Evolutionary conservation across 257 asterid genomes (phyloP).

Genomic region (Solanum etuberosum): DNA sequence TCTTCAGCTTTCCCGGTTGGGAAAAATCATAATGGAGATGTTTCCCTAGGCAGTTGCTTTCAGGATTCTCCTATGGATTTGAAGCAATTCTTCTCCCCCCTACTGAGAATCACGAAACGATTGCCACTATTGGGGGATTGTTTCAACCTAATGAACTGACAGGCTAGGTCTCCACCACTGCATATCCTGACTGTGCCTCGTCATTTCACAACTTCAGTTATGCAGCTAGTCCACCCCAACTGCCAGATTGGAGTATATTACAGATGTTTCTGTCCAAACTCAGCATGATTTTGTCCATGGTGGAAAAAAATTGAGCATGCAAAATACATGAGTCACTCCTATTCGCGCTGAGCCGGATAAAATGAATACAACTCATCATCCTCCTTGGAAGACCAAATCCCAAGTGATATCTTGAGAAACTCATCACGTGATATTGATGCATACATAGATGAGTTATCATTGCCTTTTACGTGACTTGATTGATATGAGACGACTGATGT

Average conservation of each 20-base stretch:
- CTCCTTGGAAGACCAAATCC: constrained; percentile 8
- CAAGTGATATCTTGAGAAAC: constrained; percentile 10
- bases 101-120: not conserved
- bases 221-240: constrained; percentile 21
- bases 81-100: constrained; percentile 7
- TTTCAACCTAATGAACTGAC: constrained; percentile 15
- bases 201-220: constrained; percentile 26
- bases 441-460: constrained; percentile 26
- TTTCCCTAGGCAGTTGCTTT: constrained; percentile 7
- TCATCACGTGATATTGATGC: constrained; percentile 23
- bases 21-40: constrained; percentile 11
- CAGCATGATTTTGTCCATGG: constrained; percentile 15
- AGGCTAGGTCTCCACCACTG: not conserved
- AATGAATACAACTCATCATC: constrained; percentile 6
- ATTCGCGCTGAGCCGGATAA: constrained; percentile 5
- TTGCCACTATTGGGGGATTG: not conserved
- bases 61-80: constrained; percentile 9
- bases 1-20: constrained; percentile 13
- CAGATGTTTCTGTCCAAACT: constrained; percentile 7
- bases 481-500: constrained; percentile 29
- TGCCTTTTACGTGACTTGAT: constrained; percentile 19
- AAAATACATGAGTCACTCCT: constrained; percentile 7
- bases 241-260: constrained; percentile 23
- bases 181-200: constrained; percentile 5
- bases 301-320: constrained; percentile 12